A percentile compares a stretch with the other conserved stretches of the same genome.
phyloP scores from a whole-genome alignment of 768 basidiomycete genomes.

The Panaeolus papilionaceus region DNA sequence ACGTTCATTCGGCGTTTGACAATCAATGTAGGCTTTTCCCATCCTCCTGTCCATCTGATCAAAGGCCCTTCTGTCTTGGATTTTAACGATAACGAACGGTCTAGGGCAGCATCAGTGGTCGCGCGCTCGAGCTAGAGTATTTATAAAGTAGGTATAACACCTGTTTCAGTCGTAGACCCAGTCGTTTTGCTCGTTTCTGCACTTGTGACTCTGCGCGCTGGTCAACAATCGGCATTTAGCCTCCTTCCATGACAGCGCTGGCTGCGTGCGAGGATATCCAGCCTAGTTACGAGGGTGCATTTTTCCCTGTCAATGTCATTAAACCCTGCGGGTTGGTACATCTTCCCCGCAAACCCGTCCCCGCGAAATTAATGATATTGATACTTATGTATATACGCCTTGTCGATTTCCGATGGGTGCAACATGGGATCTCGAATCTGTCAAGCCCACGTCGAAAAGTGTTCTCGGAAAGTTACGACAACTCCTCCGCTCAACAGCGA shows the following conservation, averaged over 20 bases:
- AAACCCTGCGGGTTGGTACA: background rate
- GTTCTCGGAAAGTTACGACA: constrained; percentile 14
- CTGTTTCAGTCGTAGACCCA: too few species aligned
- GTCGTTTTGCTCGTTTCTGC: too few species aligned
- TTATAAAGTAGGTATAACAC: too few species aligned
- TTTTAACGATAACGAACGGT: background rate
- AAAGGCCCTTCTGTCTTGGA: background rate
- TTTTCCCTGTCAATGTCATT: background rate
- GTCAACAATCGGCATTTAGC: background rate
- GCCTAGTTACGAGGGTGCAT: constrained; percentile 8
- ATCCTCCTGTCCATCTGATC: background rate
- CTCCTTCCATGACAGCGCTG: background rate
- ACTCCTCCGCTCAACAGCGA: background rate
- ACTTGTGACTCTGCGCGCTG: background rate
- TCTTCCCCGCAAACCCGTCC: constrained; percentile 10
- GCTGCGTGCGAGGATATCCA: background rate
- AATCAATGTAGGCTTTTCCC: background rate
- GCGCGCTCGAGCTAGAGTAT: too few species aligned
- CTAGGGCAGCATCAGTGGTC: too few species aligned
- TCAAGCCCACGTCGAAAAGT: constrained; percentile 9
- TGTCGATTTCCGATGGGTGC: constrained; percentile 12
- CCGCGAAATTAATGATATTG: constrained; percentile 3
- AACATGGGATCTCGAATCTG: background rate
- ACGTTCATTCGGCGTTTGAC: background rate
- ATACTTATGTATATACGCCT: background rate